These are phyloP conservation scores for Auxenochlorella pyrenoidosa DNA, from an alignment of 139 green algal species.

Conservation along the genomic window DNA sequence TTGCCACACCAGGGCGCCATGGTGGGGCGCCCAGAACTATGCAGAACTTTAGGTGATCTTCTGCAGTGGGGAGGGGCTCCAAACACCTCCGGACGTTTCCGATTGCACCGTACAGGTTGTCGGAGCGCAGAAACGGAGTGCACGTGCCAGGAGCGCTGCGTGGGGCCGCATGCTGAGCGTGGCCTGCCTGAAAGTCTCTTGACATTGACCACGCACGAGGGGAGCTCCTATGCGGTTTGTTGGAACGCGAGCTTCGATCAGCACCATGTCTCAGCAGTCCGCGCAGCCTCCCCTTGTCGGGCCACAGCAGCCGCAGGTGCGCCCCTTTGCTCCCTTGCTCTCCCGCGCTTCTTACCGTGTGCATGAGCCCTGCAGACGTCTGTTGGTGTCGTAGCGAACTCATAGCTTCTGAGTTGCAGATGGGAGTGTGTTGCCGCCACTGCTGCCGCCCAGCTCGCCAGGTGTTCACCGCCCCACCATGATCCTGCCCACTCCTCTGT, in stretches of 20 bases:
- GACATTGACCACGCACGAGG: background rate
- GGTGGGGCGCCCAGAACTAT: background rate
- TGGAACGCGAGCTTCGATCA: background rate
- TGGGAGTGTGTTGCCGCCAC: background rate
- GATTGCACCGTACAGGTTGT: too few relatives aligned
- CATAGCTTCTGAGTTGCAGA: background rate
- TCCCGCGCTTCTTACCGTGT: too few relatives aligned
- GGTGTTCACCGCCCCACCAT: background rate
- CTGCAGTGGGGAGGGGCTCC: background rate
- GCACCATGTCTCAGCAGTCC: background rate
- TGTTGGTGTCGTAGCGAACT: background rate
- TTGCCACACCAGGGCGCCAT: constrained; percentile 26
- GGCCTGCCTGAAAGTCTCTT: background rate
- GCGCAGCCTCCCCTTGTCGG: background rate
- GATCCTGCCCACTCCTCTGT: background rate
- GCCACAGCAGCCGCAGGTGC: too few relatives aligned
- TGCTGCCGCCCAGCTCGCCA: background rate
- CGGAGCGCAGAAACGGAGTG: background rate
- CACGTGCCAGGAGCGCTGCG: background rate
- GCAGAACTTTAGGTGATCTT: background rate
- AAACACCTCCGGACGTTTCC: background rate
- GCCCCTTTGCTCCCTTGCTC: too few relatives aligned
- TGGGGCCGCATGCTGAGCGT: background rate
- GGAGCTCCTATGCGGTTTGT: background rate
- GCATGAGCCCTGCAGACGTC: background rate